Percentiles rank a stretch among this genome's conserved stretches.
Evolutionary conservation across 306 rosid species (phyloP).

Genomic region (Prunus campanulata): DNA sequence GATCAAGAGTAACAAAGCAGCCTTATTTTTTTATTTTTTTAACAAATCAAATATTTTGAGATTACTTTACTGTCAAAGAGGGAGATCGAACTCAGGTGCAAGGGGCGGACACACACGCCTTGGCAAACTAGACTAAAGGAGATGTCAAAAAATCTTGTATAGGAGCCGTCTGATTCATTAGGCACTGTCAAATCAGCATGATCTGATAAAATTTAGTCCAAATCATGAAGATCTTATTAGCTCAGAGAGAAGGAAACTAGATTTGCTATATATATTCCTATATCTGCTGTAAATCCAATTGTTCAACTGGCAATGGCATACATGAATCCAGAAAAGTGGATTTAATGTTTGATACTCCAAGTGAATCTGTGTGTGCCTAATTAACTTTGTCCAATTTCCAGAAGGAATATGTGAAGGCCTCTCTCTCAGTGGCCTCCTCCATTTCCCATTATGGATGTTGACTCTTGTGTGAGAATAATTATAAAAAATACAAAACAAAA

Average conservation of each 20-base stretch:
- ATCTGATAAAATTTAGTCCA: background rate
- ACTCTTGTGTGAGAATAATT: background rate
- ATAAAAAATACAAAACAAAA: background rate
- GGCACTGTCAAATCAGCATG: background rate
- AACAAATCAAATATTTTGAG: no score
- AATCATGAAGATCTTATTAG: background rate
- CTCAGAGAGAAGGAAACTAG: background rate
- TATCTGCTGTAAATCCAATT: background rate
- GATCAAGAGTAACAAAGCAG: no score
- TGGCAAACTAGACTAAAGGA: background rate
- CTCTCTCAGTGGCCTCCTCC: background rate
- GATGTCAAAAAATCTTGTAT: background rate
- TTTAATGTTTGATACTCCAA: background rate
- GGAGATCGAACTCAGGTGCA: no score
- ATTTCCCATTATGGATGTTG: background rate
- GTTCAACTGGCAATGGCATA: background rate
- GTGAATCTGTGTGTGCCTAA: background rate
- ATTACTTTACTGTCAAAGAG: no score
- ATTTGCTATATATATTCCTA: background rate
- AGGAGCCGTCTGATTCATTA: background rate
- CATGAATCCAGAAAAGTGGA: background rate
- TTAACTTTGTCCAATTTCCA: background rate
- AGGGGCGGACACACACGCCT: no score
- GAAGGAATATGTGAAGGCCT: background rate
- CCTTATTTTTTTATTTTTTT: no score